A percentile compares a stretch with the other conserved stretches of the same genome.
Evolutionary conservation across 2,329 filamentous ascomycete species (phyloP).

Genomic region (Diplocarpon mali): DNA sequence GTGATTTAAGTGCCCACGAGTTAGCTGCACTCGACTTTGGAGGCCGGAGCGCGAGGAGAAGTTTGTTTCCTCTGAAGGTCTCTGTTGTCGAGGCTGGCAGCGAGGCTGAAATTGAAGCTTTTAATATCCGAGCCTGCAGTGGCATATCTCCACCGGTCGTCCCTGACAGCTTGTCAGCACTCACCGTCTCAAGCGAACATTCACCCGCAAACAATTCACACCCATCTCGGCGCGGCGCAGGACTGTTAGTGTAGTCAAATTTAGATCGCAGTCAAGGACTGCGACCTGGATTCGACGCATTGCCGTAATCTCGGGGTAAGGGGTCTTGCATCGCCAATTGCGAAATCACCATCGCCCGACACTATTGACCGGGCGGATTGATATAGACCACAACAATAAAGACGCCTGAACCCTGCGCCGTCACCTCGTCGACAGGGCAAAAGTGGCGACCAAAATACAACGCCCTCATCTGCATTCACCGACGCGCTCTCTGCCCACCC

Average conservation of each 20-base stretch:
- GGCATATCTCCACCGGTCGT: too few species aligned
- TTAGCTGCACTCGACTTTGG: too few species aligned
- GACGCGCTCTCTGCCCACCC: neutral
- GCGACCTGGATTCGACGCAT: neutral
- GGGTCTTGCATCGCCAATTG: constrained; percentile 2
- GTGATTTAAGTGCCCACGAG: too few species aligned
- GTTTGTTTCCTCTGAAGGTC: neutral
- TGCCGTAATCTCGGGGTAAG: constrained; percentile 2
- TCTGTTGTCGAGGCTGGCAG: neutral
- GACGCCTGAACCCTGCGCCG: constrained; percentile 1
- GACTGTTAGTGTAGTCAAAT: neutral
- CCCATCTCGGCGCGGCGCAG: neutral
- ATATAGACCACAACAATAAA: neutral
- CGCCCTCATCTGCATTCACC: neutral
- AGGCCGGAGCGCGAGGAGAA: neutral
- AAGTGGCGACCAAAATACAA: neutral
- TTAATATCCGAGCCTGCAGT: neutral
- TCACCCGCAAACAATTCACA: too few species aligned
- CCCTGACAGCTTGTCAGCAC: too few species aligned
- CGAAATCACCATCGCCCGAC: neutral
- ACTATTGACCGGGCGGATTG: neutral
- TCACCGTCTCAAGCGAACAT: too few species aligned
- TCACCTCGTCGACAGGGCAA: constrained; percentile 2
- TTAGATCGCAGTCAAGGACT: neutral
- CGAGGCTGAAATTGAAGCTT: neutral